Conservation (phyloP, 2,329 filamentous ascomycete species). For the Xylogone sp. region DNA sequence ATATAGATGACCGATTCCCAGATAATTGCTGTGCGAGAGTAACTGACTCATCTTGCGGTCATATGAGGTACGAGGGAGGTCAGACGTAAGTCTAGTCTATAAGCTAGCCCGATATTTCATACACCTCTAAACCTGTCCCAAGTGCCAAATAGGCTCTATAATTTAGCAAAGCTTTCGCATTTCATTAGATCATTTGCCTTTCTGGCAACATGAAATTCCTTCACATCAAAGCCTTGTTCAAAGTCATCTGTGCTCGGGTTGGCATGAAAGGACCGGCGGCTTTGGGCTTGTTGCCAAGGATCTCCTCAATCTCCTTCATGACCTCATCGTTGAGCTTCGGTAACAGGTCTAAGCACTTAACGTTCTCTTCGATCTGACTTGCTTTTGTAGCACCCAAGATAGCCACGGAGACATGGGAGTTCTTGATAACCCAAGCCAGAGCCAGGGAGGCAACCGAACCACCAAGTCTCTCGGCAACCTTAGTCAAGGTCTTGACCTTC, state of each 20-base stretch:
- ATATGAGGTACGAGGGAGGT: no score
- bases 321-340: conserved; percentile 47
- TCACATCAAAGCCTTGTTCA: conserved; percentile 13
- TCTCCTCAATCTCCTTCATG: conserved; percentile 46
- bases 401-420: conserved; percentile 48
- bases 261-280: conserved; percentile 4
- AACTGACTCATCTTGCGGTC: no score
- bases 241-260: conserved; percentile 7
- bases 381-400: conserved; percentile 49
- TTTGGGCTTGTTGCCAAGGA: conserved; percentile 34
- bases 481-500: conserved; percentile 39
- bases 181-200: no score
- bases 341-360: conserved; percentile 41
- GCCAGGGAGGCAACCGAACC: conserved; percentile 48
- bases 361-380: conserved; percentile 49
- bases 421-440: conserved; percentile 51
- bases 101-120: not conserved
- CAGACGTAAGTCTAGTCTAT: not conserved
- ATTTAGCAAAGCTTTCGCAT: no score
- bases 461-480: conserved; percentile 55
- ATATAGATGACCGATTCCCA: no score
- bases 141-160: not conserved
- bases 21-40: no score
- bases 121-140: not conserved
- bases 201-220: no score